Base-by-base conservation (phyloP, 345 rosid genomes). In the Brassica juncea region DNA sequence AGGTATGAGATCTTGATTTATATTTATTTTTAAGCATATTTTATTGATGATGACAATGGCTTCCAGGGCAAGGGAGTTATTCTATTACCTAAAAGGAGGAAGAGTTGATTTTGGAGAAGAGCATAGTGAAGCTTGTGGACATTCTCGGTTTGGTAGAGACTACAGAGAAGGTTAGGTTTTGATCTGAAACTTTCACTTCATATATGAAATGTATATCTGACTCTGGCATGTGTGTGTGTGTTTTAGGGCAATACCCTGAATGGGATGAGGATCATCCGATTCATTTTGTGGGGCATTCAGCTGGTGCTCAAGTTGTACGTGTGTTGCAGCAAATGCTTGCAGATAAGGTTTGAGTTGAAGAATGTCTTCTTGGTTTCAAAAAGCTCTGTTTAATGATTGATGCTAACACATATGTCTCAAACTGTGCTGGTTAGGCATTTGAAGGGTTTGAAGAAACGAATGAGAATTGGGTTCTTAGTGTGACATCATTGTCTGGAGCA, bases 311-410 rank as follows among this genome's bases (percentile, higher is more conserved):
- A 84, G 99, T 96, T 21, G 91, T 93, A 52, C 98, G 99, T 2
- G 89, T 93, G 66, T 77, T 95, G 94, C 99, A 95, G 86, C 97
- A 95, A 89, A 93, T 95, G 98, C 97, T 96, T 37, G 94, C 94
- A 3, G 94, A 93, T 74, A 90, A 96, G 94, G 99, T 91, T 80
- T 21, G 68, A 6, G 32, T 19, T 30, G 7, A 31, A 44, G 14
- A 49, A 4, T 27, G 3, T 39, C 34, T 44, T 32, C 15, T 60
- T 67, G 23, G 74, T 68, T 31, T 12, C 2, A 6, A 1, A 1
- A 49, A 54, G 2, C 19, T 77, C 3, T 52, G 59, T 79, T 52
- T 73, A 54, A 67, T 60, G 57, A 31, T 27, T 31, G 10, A 23
- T 68, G 69, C 71, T 80, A 9, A 79, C 35, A 30, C 6, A 16